Percentiles rank a stretch among this genome's conserved stretches.
These are phyloP conservation scores for Salix udensis DNA, from an alignment of 345 rosid genomes.

Conservation along the genomic window DNA sequence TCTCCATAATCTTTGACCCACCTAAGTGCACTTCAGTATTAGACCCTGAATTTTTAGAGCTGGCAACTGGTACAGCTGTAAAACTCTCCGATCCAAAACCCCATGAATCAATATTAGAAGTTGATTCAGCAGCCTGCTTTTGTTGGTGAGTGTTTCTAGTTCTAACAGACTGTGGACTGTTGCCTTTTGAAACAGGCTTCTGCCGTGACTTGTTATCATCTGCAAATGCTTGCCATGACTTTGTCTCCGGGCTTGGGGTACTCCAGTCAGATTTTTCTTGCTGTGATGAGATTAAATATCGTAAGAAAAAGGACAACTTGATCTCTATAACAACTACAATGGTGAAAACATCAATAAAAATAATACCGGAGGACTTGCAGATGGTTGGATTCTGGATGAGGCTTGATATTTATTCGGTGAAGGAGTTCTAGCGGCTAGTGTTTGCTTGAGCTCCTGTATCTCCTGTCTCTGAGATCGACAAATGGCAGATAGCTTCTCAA, in stretches of 20 bases:
- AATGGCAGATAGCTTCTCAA: conserved; percentile 88
- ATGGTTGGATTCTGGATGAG: conserved; percentile 40
- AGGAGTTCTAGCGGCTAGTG: conserved; percentile 53
- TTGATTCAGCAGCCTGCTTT: conserved; percentile 47
- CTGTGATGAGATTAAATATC: conserved; percentile 20
- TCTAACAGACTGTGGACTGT: conserved; percentile 45
- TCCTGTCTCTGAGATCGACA: conserved; percentile 96
- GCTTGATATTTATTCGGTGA: conserved; percentile 56
- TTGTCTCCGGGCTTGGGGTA: conserved; percentile 43
- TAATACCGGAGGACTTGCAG: conserved; percentile 43
- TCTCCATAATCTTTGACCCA: conserved; percentile 43
- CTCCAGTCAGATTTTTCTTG: conserved; percentile 51
- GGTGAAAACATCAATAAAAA: background rate
- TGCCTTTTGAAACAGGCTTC: conserved; percentile 39
- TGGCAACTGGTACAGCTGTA: conserved; percentile 44
- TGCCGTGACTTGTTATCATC: conserved; percentile 47
- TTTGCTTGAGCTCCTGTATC: conserved; percentile 92
- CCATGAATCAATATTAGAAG: conserved; percentile 59
- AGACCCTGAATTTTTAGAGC: conserved; percentile 32
- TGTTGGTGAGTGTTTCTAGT: conserved; percentile 40
- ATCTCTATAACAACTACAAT: background rate
- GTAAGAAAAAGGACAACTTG: background rate
- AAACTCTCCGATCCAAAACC: conserved; percentile 79
- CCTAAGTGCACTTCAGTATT: conserved; percentile 41
- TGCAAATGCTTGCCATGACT: conserved; percentile 76